These are phyloP conservation scores for Nitzschia inconspicua DNA, from an alignment of 108 stramenopile genomes.

Conservation along the genomic window DNA sequence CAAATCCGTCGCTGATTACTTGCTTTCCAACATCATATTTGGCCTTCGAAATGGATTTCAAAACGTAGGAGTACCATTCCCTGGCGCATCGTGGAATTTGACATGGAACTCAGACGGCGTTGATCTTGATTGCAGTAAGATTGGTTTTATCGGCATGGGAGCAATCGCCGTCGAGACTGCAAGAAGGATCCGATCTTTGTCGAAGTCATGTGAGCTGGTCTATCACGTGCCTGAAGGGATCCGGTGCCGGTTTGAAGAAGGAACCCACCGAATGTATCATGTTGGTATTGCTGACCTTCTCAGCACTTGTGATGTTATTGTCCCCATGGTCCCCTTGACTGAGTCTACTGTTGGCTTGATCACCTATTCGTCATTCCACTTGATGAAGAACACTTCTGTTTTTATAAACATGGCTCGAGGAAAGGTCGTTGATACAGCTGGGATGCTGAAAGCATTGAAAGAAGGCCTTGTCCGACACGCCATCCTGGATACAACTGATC, in stretches of 20 bases:
- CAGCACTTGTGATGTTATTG: conserved; percentile 41
- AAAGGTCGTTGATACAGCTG: conserved; percentile 53
- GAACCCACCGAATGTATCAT: conserved; percentile 22
- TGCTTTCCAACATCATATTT: conserved; percentile 41
- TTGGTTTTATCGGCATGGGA: conserved; percentile 59
- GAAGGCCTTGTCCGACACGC: conserved; percentile 40
- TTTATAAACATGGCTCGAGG: conserved; percentile 66
- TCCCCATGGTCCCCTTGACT: conserved; percentile 49
- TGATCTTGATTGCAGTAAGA: conserved; percentile 33
- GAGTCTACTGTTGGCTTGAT: conserved; percentile 39
- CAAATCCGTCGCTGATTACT: conserved; percentile 47
- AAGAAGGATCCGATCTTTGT: conserved; percentile 39
- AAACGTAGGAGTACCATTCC: conserved; percentile 59
- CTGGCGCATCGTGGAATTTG: conserved; percentile 46
- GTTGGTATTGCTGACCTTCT: conserved; percentile 19
- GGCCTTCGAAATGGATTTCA: conserved; percentile 52
- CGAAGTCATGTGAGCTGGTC: conserved; percentile 37
- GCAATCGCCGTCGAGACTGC: conserved; percentile 40
- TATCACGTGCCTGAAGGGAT: conserved; percentile 39
- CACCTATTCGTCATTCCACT: conserved; percentile 19
- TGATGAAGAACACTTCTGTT: conserved; percentile 25
- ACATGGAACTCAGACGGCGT: conserved; percentile 59
- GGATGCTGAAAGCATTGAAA: conserved; percentile 37
- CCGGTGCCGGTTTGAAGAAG: conserved; percentile 24
- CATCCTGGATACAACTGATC: conserved; percentile 57